A percentile compares a stretch with the other conserved stretches of the same genome.
Conservation (phyloP, 768 basidiomycete species). For the Crepidotus variabilis region DNA sequence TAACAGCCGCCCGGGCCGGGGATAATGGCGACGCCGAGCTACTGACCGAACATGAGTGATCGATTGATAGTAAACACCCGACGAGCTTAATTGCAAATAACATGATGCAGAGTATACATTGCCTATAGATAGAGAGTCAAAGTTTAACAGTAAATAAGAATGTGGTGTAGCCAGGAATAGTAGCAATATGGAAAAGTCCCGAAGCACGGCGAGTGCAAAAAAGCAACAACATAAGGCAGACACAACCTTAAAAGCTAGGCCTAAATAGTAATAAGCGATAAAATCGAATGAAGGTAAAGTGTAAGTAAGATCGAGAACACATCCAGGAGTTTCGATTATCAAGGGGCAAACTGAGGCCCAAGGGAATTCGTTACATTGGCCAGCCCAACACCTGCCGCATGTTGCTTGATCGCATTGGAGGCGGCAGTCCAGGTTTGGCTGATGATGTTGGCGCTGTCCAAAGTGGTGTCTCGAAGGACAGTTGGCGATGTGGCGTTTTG, state of each 20-base stretch:
- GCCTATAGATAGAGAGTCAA: neutral
- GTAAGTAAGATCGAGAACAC: neutral
- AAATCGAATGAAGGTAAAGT: neutral
- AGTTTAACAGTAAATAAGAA: neutral
- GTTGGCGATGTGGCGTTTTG: conserved; percentile 44
- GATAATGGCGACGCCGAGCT: neutral
- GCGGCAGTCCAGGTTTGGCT: conserved; percentile 47
- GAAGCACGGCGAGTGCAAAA: neutral
- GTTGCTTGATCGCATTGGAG: conserved; percentile 29
- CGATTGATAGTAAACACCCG: neutral
- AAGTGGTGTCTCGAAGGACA: conserved; percentile 48
- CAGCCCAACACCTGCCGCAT: conserved; percentile 29
- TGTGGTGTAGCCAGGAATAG: neutral
- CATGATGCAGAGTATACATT: neutral
- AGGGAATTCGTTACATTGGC: conserved; percentile 46
- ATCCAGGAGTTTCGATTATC: conserved; percentile 4
- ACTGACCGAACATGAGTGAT: too few relatives aligned
- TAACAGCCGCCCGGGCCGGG: neutral
- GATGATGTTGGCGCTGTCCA: conserved; percentile 35
- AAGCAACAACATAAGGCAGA: neutral
- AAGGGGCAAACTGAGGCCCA: neutral
- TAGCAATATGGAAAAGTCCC: neutral
- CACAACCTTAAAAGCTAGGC: neutral
- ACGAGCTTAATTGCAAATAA: neutral
- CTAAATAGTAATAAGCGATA: neutral